Conservation (phyloP, 495 filamentous ascomycete species). For the Annulohypoxylon bovei region DNA sequence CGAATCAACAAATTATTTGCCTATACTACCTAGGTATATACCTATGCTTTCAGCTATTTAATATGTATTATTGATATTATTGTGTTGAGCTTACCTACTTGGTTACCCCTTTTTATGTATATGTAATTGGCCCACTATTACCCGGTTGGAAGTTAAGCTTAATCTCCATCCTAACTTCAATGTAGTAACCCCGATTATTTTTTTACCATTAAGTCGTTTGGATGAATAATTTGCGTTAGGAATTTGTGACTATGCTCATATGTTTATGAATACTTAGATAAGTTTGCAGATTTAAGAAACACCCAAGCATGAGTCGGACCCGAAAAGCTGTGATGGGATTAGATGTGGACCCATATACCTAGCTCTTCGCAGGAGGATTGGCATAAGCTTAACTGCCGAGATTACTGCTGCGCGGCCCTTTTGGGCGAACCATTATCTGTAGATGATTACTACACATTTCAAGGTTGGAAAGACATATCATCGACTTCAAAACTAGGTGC, state of each 20-base stretch:
- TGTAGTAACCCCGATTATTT: not conserved
- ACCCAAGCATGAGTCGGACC: not conserved
- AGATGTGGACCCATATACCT: not conserved
- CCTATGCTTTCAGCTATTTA: no score
- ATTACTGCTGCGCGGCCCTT: slow-evolving; percentile 1
- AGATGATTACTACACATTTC: not conserved
- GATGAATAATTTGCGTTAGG: not conserved
- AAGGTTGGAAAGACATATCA: not conserved
- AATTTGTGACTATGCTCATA: no score
- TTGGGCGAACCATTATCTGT: not conserved
- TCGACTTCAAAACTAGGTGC: not conserved
- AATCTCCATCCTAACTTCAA: no score
- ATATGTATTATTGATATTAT: no score
- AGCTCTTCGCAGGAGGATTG: not conserved
- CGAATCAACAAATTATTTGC: no score
- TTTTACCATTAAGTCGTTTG: no score
- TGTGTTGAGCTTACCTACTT: no score
- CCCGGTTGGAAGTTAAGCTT: no score
- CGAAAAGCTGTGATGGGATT: not conserved
- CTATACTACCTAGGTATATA: no score
- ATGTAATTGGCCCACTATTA: not conserved
- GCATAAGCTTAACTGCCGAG: not conserved
- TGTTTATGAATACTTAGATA: no score
- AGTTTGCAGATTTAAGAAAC: not conserved
- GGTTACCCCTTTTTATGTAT: not conserved